phyloP scores from a whole-genome alignment of 1,139 yeast species.

The Geotrichum aggregatum region DNA sequence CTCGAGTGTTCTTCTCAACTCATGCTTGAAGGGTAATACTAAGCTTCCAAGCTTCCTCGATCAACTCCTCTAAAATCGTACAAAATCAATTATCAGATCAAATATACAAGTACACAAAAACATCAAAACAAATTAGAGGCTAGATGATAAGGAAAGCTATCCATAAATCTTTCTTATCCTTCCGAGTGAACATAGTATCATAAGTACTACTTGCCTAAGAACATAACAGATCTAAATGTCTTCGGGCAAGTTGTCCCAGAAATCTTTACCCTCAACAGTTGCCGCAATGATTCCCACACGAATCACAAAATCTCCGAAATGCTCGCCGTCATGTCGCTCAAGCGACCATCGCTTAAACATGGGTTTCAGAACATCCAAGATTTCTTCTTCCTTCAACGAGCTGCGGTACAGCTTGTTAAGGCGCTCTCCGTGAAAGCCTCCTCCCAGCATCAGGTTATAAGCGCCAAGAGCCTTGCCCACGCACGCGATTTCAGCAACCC shows the following conservation, averaged over 20 bases:
- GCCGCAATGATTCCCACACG: slow-evolving; percentile 83
- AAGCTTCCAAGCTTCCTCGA: no score
- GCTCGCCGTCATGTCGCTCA: slow-evolving; percentile 87
- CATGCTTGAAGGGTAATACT: no score
- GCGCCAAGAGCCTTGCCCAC: slow-evolving; percentile 95
- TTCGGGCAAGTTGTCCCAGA: slow-evolving; percentile 92
- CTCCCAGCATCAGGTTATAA: slow-evolving; percentile 91
- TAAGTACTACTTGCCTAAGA: no score
- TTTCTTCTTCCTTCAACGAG: slow-evolving; percentile 87
- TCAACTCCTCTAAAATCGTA: no score
- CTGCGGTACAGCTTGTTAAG: slow-evolving; percentile 85
- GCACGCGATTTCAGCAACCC: slow-evolving; percentile 93
- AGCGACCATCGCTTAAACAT: slow-evolving; percentile 91
- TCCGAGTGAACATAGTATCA: no score
- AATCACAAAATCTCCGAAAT: slow-evolving; percentile 89
- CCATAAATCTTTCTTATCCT: no score
- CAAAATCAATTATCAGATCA: no score
- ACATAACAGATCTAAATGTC: no score
- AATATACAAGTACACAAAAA: neutral
- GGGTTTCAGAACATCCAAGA: slow-evolving; percentile 70
- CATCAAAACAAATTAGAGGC: no score
- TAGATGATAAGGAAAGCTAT: no score
- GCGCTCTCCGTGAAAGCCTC: slow-evolving; percentile 93
- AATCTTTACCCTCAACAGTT: slow-evolving; percentile 83
- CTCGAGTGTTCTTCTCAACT: no score